phyloP scores from a whole-genome alignment of 495 filamentous ascomycete genomes.

The Tuber microsphaerosporum region DNA sequence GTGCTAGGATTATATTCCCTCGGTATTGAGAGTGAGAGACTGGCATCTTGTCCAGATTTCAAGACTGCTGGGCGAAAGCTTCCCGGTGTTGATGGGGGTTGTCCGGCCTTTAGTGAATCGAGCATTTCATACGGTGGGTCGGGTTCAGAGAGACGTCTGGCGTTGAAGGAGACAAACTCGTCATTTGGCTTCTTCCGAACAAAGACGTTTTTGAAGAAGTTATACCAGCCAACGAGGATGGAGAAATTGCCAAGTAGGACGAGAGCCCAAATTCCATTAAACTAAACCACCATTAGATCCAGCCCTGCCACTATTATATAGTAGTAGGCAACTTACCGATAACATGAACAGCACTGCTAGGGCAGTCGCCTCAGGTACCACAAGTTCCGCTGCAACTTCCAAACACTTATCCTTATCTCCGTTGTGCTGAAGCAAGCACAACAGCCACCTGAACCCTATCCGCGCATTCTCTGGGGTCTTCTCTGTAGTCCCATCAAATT shows the following conservation, averaged over 20 bases:
- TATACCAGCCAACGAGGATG: constrained; percentile 77
- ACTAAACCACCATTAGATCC: constrained; percentile 46
- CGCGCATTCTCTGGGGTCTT: constrained; percentile 50
- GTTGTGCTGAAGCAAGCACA: constrained; percentile 55
- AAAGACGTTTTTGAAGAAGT: constrained; percentile 52
- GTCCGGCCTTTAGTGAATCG: constrained; percentile 28
- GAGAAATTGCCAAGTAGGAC: constrained; percentile 70
- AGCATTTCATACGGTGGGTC: constrained; percentile 82
- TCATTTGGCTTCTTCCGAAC: constrained; percentile 44
- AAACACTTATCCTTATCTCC: constrained; percentile 64
- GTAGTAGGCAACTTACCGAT: constrained; percentile 51
- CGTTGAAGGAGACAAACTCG: constrained; percentile 87
- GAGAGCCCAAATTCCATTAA: constrained; percentile 78
- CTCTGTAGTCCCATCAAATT: constrained; percentile 63
- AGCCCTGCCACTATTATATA: neutral
- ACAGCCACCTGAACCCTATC: constrained; percentile 54
- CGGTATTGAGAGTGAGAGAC: constrained; percentile 27
- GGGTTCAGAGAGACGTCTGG: constrained; percentile 54
- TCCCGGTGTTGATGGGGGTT: neutral
- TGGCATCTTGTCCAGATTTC: neutral
- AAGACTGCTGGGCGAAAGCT: constrained; percentile 10
- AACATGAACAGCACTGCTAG: constrained; percentile 75
- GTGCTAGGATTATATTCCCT: constrained; percentile 40
- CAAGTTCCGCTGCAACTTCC: constrained; percentile 50
- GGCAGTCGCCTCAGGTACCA: constrained; percentile 67